Evolutionary conservation across 345 rosid genomes (phyloP), one percentile per base, ranked within the genome.

Genomic region (Arabidopsis thaliana): DNA sequence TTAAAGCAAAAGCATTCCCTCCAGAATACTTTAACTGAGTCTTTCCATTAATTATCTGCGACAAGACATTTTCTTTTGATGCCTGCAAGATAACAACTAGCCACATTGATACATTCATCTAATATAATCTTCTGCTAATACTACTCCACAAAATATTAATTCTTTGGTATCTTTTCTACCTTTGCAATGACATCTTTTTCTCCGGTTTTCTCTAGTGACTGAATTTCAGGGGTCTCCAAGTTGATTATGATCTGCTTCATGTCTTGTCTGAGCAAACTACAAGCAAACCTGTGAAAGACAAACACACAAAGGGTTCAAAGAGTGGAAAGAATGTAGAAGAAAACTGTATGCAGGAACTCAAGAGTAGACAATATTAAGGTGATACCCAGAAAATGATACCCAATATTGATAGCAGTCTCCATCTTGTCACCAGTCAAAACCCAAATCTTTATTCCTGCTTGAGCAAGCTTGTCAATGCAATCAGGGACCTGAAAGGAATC

Each of bases 321-420:
- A 67, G 48, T 50, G 74, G 30, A 36, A 51, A 24, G 38, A 55
- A 10, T 32, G 24, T 32, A 67, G 46, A 30, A 16, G 20, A 44
- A 25, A 68, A 52, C 53, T 45, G 22, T 63, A 64, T 42, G 20
- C 49, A 50, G 22, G 28, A 59, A 67, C 73, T 40, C 53, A 51
- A 67, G 69, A 67, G 71, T 48, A 62, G 38, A 48, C 48, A 56
- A 52, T 67, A 65, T 56, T 65, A 66, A 45, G 66, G 80, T 77
- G 32, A 63, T 30, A 71, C 50, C 62, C 40, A 48, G 65, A 49
- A 71, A 28, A 41, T 38, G 80, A 76, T 87, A 93, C 94, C 98
- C 98, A 77, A 93, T 93, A 81, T 91, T 91, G 86, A 93, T 93
- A 72, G 97, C 98, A 40, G 98, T 93, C 85, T 93, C 98, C 96